These are phyloP conservation scores for Sporothrix curviconia DNA, from an alignment of 2,329 filamentous ascomycete genomes.

Conservation along the genomic window DNA sequence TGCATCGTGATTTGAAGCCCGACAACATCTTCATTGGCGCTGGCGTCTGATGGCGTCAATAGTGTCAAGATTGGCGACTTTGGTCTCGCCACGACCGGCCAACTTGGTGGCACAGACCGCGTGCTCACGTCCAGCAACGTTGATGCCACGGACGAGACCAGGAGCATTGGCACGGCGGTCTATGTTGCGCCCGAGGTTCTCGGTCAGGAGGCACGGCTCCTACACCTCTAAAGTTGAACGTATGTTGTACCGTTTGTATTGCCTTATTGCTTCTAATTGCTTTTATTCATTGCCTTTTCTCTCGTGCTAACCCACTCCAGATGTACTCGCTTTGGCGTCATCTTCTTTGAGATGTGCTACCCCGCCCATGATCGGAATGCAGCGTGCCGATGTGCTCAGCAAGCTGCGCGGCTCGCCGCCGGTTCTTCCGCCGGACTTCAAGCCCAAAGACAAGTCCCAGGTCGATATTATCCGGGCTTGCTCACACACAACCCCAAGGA, in stretches of 20 bases:
- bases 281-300: not conserved
- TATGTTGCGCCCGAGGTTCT: conserved; percentile 93
- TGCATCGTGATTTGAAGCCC: conserved; percentile 92
- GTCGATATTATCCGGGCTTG: conserved; percentile 69
- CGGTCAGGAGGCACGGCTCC: conserved; percentile 64
- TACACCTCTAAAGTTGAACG: conserved; percentile 94
- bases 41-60: conserved; percentile 63
- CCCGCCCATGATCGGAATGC: conserved; percentile 55
- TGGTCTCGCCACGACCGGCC: conserved; percentile 83
- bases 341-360: conserved; percentile 97
- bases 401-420: conserved; percentile 62
- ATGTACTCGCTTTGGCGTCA: conserved; percentile 97
- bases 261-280: not conserved
- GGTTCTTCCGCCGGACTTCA: conserved; percentile 66
- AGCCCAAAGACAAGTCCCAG: conserved; percentile 62
- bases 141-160: conserved; percentile 60
- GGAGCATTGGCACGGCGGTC: conserved; percentile 69
- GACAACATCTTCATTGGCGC: conserved; percentile 88
- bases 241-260: conserved; percentile 54
- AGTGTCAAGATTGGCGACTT: conserved; percentile 97
- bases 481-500: conserved; percentile 77
- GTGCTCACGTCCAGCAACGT: conserved; percentile 26
- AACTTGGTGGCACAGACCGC: conserved; percentile 33
- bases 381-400: conserved; percentile 58
- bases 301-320: conserved; percentile 29